A percentile compares a stretch with the other conserved stretches of the same genome.
Conservation (phyloP, 2,329 filamentous ascomycete species). For the Biscogniauxia sp. region DNA sequence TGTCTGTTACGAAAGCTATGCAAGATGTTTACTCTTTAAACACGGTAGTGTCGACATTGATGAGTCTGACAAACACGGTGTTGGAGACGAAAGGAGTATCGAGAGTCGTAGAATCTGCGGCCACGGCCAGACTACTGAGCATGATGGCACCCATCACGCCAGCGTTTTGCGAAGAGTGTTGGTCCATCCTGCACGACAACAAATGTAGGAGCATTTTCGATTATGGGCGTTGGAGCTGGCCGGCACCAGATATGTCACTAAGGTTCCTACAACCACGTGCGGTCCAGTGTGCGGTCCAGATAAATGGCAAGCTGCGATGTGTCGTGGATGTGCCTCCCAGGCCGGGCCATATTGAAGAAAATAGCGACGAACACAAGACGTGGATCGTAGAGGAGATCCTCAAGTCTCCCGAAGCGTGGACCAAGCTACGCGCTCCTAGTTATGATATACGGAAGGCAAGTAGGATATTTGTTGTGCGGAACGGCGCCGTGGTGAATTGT, state of each 20-base stretch:
- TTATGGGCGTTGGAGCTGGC: slow-evolving; percentile 53
- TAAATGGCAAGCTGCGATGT: slow-evolving; percentile 77
- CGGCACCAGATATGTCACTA: slow-evolving; percentile 50
- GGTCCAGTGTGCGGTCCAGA: slow-evolving; percentile 64
- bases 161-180: slow-evolving; percentile 78
- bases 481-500: slow-evolving; percentile 72
- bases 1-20: slow-evolving; percentile 66
- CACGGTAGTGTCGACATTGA: slow-evolving; percentile 79
- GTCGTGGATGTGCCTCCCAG: slow-evolving; percentile 61
- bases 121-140: slow-evolving; percentile 58
- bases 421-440: slow-evolving; percentile 49
- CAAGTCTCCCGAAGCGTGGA: slow-evolving; percentile 56
- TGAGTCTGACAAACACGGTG: slow-evolving; percentile 72
- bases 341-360: slow-evolving; percentile 37
- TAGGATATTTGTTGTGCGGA: slow-evolving; percentile 42
- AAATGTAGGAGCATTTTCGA: slow-evolving; percentile 39
- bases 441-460: slow-evolving; percentile 39
- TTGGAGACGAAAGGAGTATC: slow-evolving; percentile 44
- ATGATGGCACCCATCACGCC: slow-evolving; percentile 80
- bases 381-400: slow-evolving; percentile 64
- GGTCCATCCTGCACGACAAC: slow-evolving; percentile 56
- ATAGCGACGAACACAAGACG: slow-evolving; percentile 40
- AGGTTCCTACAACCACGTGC: slow-evolving; percentile 48
- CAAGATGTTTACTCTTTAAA: slow-evolving; percentile 74
- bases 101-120: slow-evolving; percentile 44